Evolutionary conservation across 176 grass and related monocot species (phyloP), one percentile per base, ranked within the genome.

Genomic region (Urochloa ruziziensis): DNA sequence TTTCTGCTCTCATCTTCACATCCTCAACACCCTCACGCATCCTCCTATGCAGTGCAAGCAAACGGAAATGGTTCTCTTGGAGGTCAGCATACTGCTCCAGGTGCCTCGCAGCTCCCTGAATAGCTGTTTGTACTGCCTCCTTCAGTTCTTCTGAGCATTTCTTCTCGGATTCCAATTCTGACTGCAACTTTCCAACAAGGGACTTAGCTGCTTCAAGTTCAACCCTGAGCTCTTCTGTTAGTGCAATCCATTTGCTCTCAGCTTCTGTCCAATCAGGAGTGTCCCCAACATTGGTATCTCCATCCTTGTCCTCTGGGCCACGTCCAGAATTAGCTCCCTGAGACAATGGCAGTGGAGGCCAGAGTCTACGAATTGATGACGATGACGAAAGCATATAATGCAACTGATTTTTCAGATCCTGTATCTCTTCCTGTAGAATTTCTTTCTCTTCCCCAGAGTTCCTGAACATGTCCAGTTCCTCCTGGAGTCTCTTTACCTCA

Each of bases 31-130:
- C 96, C 66, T 99, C 93, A 43, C 87, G 83, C 73, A 94, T 99
- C 73, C 82, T 90, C 66, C 91, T 86, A 58, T 99, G 89, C 77
- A 84, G 85, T n/a, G 80, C 83, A 85, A 92, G 91, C 59, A 99
- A 84, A 64, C 73, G 35, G 81, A 94, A 94, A 82, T 99, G 96
- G 44, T 91, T 99, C 85, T 99, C 96, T 85, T 99, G 91, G 71
- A 99, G 91, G 80, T 99, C 96, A 67, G 93, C 93, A 48, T 99
- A 99, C 77, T 99, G 96, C 63, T 99, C 96, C 52, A 99, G 59
- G 66, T 96, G 92, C 77, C 93, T 91, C 24, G 91, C 91, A 78
- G 95, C 91, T 29, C 91, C 96, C 66, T 99, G 96, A 85, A 99
- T 90, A 15, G 93, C 96, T 82, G 91, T 96, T 81, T 99, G 93